Evolutionary conservation across 2,329 filamentous ascomycete genomes (phyloP).

Genomic region (Amphichorda felina): DNA sequence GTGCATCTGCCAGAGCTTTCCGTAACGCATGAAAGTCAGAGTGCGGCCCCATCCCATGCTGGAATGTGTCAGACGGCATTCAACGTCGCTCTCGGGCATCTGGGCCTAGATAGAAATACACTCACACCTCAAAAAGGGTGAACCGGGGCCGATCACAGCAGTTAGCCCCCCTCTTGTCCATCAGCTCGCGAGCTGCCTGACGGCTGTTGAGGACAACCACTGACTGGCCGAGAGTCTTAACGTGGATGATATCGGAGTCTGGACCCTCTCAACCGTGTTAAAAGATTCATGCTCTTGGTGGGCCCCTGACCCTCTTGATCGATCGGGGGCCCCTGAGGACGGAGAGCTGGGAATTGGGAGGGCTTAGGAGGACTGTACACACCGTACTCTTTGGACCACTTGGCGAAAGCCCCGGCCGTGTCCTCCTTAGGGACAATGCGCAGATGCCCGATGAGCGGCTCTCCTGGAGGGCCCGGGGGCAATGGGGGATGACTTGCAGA

Average conservation of each 20-base stretch:
- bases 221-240: slow-evolving; percentile 18
- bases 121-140: slow-evolving; percentile 20
- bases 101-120: too few species aligned
- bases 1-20: slow-evolving; percentile 28
- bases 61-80: background rate
- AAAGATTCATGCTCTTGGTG: too few species aligned
- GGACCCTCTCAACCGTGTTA: background rate
- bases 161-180: slow-evolving; percentile 31
- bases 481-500: slow-evolving; percentile 6
- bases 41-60: slow-evolving; percentile 32
- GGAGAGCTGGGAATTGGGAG: too few species aligned
- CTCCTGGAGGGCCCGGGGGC: slow-evolving; percentile 19
- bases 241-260: slow-evolving; percentile 16
- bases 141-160: slow-evolving; percentile 33
- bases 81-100: background rate
- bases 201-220: slow-evolving; percentile 31
- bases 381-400: slow-evolving; percentile 36
- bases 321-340: too few species aligned
- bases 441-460: slow-evolving; percentile 29
- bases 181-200: slow-evolving; percentile 26
- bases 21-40: slow-evolving; percentile 30
- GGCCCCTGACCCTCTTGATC: too few species aligned
- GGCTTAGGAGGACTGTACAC: background rate
- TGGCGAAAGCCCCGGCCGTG: slow-evolving; percentile 17
- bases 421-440: slow-evolving; percentile 25